Percentiles rank a stretch among this genome's conserved stretches.
phyloP scores from a whole-genome alignment of 768 basidiomycete species.

The Pleurotus platypus region DNA sequence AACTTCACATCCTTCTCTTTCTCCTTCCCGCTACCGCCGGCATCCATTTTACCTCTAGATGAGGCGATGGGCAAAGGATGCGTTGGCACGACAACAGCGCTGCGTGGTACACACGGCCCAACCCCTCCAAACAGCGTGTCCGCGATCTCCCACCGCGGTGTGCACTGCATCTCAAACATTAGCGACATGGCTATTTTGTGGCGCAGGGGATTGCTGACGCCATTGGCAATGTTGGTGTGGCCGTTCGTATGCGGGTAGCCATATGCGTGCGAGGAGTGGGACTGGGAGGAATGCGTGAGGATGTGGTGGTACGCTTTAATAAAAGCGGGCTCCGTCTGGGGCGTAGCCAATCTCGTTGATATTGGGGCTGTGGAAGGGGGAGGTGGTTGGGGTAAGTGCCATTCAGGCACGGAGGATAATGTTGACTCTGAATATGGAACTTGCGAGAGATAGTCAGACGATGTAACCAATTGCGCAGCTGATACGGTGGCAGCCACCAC shows the following conservation, averaged over 20 bases:
- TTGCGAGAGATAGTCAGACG: slow-evolving; percentile 68
- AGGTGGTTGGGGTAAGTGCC: slow-evolving; percentile 58
- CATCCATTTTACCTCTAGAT: slow-evolving; percentile 17
- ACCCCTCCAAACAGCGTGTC: slow-evolving; percentile 62
- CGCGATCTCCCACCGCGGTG: slow-evolving; percentile 64
- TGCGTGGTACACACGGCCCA: slow-evolving; percentile 58
- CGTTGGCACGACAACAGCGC: slow-evolving; percentile 61
- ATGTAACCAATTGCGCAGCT: slow-evolving; percentile 37
- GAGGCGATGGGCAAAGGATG: slow-evolving; percentile 48
- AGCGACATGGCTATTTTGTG: slow-evolving; percentile 78
- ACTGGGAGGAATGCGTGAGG: slow-evolving; percentile 58
- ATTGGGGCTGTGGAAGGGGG: slow-evolving; percentile 7
- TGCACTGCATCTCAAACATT: slow-evolving; percentile 50
- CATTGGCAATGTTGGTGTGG: slow-evolving; percentile 13
- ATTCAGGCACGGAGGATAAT: slow-evolving; percentile 58
- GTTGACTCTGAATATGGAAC: slow-evolving; percentile 75
- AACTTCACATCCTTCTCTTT: slow-evolving; percentile 50
- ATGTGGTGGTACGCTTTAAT: slow-evolving; percentile 74
- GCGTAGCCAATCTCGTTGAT: slow-evolving; percentile 35
- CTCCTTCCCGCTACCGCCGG: slow-evolving; percentile 23
- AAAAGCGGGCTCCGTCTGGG: slow-evolving; percentile 62
- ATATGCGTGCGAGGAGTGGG: slow-evolving; percentile 5
- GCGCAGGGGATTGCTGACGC: slow-evolving; percentile 52
- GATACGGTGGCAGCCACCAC: slow-evolving; percentile 32
- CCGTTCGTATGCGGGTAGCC: too few relatives aligned